Conservation (phyloP, 129 eudicot species). For the Tagetes patula region DNA sequence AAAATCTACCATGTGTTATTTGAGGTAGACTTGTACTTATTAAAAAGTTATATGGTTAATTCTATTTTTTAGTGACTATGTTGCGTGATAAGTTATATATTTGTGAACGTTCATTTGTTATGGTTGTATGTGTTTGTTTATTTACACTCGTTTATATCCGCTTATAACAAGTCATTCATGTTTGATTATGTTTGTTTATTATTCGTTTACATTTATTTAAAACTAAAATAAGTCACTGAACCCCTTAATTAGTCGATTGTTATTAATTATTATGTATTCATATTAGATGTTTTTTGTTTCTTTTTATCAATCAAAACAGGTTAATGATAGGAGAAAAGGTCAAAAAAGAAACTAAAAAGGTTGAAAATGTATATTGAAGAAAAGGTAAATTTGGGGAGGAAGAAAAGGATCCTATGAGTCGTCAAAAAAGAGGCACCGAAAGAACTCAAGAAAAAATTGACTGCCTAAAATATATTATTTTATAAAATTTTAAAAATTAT, state of each 20-base stretch:
- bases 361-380: conserved; percentile 28
- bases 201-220: no score
- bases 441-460: conserved; percentile 18
- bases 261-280: no score
- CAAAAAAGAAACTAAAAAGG: conserved; percentile 31
- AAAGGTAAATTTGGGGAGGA: conserved; percentile 29
- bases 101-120: no score
- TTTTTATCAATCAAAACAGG: conserved; percentile 3
- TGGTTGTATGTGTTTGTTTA: no score
- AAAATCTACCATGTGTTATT: not conserved
- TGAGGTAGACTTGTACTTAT: no score
- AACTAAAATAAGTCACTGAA: no score
- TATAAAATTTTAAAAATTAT: not conserved
- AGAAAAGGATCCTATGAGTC: conserved; percentile 49
- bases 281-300: no score
- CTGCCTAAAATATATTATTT: not conserved
- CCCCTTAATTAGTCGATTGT: no score
- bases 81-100: not conserved
- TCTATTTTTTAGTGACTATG: not conserved
- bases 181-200: no score
- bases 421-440: conserved; percentile 78
- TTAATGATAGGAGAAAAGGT: conserved; percentile 11
- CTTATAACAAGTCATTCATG: no score
- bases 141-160: no score
- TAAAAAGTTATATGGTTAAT: not conserved